phyloP scores from a whole-genome alignment of 1,284 basidiomycete genomes.

The Rhizoctonia solani region DNA sequence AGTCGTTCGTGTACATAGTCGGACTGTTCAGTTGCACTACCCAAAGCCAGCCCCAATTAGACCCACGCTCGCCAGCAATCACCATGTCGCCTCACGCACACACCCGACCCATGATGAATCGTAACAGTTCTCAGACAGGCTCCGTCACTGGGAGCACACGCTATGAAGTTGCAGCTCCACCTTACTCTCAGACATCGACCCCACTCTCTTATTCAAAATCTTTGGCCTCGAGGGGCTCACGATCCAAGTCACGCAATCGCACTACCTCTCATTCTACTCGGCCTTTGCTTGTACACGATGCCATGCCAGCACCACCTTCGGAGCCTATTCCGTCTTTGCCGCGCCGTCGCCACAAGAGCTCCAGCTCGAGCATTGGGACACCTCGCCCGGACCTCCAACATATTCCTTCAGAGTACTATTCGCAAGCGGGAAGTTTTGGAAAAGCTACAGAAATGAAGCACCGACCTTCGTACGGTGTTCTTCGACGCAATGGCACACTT shows the following conservation, averaged over 20 bases:
- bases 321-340: not conserved
- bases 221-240: conserved; percentile 18
- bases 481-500: not conserved
- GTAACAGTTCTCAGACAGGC: conserved; percentile 25
- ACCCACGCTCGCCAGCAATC: conserved; percentile 22
- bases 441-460: conserved; percentile 10
- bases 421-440: conserved; percentile 19
- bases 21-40: not conserved
- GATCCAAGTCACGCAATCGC: conserved; percentile 19
- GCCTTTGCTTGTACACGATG: conserved; percentile 11
- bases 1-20: conserved; percentile 17
- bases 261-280: conserved; percentile 27
- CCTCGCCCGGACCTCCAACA: conserved; percentile 13
- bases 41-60: not conserved
- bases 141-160: conserved; percentile 3
- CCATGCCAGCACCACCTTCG: not conserved
- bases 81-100: conserved; percentile 27
- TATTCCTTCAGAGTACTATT: conserved; percentile 23
- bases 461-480: conserved; percentile 15
- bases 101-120: conserved; percentile 22
- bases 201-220: conserved; percentile 25
- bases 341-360: conserved; percentile 23
- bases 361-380: not conserved
- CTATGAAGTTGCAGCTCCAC: conserved; percentile 7
- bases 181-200: not conserved